These are phyloP conservation scores for Paramyrothecium sp. DNA, from an alignment of 2,329 filamentous ascomycete genomes.

Conservation along the genomic window DNA sequence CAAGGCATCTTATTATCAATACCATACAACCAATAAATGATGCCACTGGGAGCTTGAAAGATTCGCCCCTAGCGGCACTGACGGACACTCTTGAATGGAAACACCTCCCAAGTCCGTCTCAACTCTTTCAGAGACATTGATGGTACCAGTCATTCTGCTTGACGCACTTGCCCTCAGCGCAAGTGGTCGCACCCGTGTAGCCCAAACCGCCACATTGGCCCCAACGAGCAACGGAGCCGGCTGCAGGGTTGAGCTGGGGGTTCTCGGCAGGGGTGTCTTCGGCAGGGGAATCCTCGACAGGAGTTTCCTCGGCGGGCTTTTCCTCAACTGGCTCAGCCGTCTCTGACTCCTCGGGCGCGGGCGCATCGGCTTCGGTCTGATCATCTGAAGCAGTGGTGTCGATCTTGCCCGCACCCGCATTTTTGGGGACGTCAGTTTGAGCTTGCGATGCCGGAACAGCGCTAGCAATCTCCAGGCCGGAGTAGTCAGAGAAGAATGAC, in stretches of 20 bases:
- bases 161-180: neutral
- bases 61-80: too few species aligned
- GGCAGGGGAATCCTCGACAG: neutral
- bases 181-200: neutral
- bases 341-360: neutral
- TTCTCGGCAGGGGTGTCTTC: neutral
- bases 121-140: neutral
- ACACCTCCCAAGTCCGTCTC: too few species aligned
- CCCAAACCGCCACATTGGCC: neutral
- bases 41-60: too few species aligned
- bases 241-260: neutral
- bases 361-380: neutral
- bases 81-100: too few species aligned
- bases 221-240: neutral
- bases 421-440: slow-evolving; percentile 34
- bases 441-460: slow-evolving; percentile 30
- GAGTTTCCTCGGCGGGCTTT: neutral
- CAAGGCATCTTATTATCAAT: too few species aligned
- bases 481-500: slow-evolving; percentile 47
- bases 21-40: too few species aligned
- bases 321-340: neutral
- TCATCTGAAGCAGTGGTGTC: neutral
- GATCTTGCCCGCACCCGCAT: slow-evolving; percentile 45
- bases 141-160: neutral
- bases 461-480: slow-evolving; percentile 50